These are phyloP conservation scores for Amphichorda felina DNA, from an alignment of 2,329 filamentous ascomycete species.

Conservation along the genomic window DNA sequence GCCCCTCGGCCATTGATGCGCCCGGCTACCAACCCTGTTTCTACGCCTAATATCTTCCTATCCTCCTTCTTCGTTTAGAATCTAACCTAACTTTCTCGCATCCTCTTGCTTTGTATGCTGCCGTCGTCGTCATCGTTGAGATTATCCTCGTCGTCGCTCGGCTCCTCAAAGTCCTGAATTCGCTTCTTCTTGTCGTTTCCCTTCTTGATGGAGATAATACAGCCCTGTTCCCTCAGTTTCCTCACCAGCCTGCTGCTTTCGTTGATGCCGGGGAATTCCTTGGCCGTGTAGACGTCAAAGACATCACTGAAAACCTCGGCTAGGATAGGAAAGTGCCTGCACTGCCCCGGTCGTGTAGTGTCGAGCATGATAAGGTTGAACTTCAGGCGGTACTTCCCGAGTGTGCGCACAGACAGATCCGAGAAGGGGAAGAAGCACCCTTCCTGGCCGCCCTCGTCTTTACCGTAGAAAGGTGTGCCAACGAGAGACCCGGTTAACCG, in stretches of 20 bases:
- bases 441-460: constrained; percentile 59
- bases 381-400: constrained; percentile 62
- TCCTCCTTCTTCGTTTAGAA: too few species aligned
- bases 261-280: constrained; percentile 78
- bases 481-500: constrained; percentile 72
- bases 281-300: constrained; percentile 75
- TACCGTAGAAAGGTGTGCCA: constrained; percentile 63
- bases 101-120: too few species aligned
- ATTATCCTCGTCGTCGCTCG: constrained; percentile 28
- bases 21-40: too few species aligned
- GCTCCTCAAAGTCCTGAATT: constrained; percentile 9
- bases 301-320: constrained; percentile 48
- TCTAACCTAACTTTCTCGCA: not conserved
- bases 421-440: constrained; percentile 83
- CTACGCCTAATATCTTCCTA: too few species aligned
- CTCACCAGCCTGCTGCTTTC: constrained; percentile 65
- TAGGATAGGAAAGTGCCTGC: constrained; percentile 34
- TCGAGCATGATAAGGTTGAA: constrained; percentile 67
- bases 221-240: constrained; percentile 65
- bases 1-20: too few species aligned
- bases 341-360: constrained; percentile 36
- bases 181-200: constrained; percentile 54
- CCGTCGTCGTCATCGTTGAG: constrained; percentile 26
- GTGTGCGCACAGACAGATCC: constrained; percentile 67
- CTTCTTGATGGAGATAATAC: constrained; percentile 78